Percentiles rank a stretch among this genome's conserved stretches.
These are phyloP conservation scores for Blastocystis sp. DNA, from an alignment of 352 stramenopile species.

Conservation along the genomic window DNA sequence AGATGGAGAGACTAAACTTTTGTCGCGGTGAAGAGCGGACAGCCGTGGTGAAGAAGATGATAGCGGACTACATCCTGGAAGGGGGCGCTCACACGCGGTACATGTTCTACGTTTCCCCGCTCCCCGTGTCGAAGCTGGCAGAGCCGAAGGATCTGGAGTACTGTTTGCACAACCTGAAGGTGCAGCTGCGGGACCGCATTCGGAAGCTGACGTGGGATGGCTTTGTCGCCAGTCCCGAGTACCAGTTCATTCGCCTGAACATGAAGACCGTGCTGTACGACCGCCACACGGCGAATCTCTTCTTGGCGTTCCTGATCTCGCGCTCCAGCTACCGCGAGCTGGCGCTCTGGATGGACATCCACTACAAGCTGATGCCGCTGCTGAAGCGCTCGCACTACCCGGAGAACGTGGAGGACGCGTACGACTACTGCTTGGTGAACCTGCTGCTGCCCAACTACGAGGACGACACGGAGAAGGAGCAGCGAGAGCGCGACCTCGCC, in stretches of 20 bases:
- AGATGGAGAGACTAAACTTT: conserved; percentile 15
- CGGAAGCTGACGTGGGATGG: conserved; percentile 4
- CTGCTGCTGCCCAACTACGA: neutral
- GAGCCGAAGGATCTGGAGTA: neutral
- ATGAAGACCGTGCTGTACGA: conserved; percentile 54
- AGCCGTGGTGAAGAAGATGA: neutral
- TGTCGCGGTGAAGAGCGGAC: neutral
- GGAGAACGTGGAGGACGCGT: neutral
- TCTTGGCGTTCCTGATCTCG: conserved; percentile 53
- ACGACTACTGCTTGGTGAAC: conserved; percentile 14
- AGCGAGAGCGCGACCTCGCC: neutral
- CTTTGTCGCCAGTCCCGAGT: conserved; percentile 45
- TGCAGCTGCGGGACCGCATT: conserved; percentile 24
- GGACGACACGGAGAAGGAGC: neutral
- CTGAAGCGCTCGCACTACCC: conserved; percentile 36
- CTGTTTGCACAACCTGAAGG: conserved; percentile 44
- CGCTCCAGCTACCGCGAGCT: conserved; percentile 12
- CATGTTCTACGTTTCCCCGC: neutral
- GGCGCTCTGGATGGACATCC: conserved; percentile 71
- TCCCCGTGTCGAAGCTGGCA: neutral
- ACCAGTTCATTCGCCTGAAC: conserved; percentile 61
- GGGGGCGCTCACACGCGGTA: conserved; percentile 12
- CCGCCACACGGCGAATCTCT: conserved; percentile 32
- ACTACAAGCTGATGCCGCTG: conserved; percentile 25
- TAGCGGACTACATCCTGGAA: conserved; percentile 17